Evolutionary conservation across 306 rosid species (phyloP).

Genomic region (Hippophae gyantsensis): DNA sequence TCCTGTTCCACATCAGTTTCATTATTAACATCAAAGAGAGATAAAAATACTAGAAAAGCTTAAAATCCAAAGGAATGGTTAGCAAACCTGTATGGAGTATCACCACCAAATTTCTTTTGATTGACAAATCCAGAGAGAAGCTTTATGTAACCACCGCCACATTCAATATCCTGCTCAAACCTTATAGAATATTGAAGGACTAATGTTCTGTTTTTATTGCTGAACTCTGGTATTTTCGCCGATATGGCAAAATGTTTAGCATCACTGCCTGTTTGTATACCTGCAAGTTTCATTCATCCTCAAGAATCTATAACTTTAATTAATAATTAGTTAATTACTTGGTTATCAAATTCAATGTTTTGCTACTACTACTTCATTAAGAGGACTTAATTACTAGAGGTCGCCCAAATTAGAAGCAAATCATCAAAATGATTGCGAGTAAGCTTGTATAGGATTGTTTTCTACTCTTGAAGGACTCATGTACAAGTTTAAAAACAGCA

Average conservation of each 20-base stretch:
- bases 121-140: constrained; percentile 91
- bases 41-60: too few relatives aligned
- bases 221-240: constrained; percentile 73
- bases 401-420: too few relatives aligned
- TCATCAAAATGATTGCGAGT: too few relatives aligned
- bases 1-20: too few relatives aligned
- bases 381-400: constrained; percentile 3
- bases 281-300: constrained; percentile 34
- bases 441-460: too few relatives aligned
- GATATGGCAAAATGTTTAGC: constrained; percentile 90
- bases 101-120: constrained; percentile 91
- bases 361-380: constrained; percentile 1
- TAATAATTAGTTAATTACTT: not conserved
- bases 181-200: constrained; percentile 82
- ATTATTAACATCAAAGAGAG: too few relatives aligned
- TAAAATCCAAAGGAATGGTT: not conserved
- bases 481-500: too few relatives aligned
- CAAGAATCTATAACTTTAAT: not conserved
- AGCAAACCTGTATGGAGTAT: constrained; percentile 86
- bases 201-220: constrained; percentile 63
- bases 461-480: too few relatives aligned
- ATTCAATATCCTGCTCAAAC: constrained; percentile 93
- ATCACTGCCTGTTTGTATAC: constrained; percentile 77
- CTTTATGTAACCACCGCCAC: constrained; percentile 94
- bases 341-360: not conserved